Percentiles rank a stretch among this genome's conserved stretches.
phyloP scores from a whole-genome alignment of 768 basidiomycete genomes.

The Suillus subalutaceus region DNA sequence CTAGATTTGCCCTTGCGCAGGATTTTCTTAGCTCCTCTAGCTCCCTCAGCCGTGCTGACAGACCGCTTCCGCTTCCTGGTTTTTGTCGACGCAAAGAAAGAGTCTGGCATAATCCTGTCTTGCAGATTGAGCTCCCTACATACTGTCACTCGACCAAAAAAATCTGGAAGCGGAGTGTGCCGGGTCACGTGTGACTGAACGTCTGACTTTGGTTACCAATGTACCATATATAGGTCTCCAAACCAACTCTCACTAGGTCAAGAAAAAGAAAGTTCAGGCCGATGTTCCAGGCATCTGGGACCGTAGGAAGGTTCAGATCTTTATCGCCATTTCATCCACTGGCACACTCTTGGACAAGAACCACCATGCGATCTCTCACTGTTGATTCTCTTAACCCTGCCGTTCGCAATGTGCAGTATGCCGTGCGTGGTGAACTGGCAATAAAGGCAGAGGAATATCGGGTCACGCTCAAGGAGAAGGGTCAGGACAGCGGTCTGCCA shows the following conservation, averaged over 20 bases:
- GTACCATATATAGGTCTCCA: neutral
- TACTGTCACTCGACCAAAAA: conserved; percentile 21
- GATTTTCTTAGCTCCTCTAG: conserved; percentile 28
- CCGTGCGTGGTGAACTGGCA: conserved; percentile 95
- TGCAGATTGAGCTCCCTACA: conserved; percentile 1
- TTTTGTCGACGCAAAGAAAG: conserved; percentile 73
- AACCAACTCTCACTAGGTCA: neutral
- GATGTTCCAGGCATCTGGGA: conserved; percentile 3
- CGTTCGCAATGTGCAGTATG: conserved; percentile 89
- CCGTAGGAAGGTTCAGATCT: neutral
- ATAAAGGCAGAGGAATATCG: conserved; percentile 89
- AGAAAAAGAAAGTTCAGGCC: conserved; percentile 4
- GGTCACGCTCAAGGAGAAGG: conserved; percentile 62
- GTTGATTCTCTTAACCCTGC: conserved; percentile 79
- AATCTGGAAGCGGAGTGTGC: conserved; percentile 20
- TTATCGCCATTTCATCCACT: conserved; percentile 12
- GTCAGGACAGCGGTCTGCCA: conserved; percentile 57
- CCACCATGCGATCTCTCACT: conserved; percentile 60
- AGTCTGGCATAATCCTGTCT: conserved; percentile 65
- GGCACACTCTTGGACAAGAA: conserved; percentile 9
- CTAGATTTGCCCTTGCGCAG: conserved; percentile 15
- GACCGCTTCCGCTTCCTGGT: conserved; percentile 64
- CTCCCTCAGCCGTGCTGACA: conserved; percentile 32
- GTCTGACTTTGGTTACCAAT: neutral
- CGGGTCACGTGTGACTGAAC: conserved; percentile 16